Evolutionary conservation across 1,284 basidiomycete species (phyloP), one percentile per base, ranked within the genome.

Genomic region (Leccinum insigne): DNA sequence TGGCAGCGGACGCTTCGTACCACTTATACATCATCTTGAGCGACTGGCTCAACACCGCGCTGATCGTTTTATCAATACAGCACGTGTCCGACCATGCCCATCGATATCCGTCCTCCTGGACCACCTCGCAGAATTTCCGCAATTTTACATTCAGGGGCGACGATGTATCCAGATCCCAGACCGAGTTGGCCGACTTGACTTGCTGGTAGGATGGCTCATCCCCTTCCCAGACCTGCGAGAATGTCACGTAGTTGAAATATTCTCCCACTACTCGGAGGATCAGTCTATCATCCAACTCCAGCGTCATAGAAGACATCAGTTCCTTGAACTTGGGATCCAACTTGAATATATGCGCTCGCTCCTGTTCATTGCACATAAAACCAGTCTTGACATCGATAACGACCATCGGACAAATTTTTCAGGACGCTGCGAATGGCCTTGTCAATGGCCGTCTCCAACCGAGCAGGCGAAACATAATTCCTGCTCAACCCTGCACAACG

Each of bases 361-460:
- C 58, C 18, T 13, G 32, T 16, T 58, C 32, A 26, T 38, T 21
- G 29, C 32, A 58, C 11, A 69, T 5, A 21, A 23, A 56, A 29
- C 68, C 68, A 21, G 32, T 58, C 21, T 52, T 58, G 58, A 66
- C 47, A 9, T 69, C 68, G 4, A 69, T 69, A 0, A 63, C 42
- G 2, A 63, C 62, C 3, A 49, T 21, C 5, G 60, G 62, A 6
- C 21, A 63, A 2, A 4, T 23, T 14, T 9, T 63, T 40, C 32
- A 26, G 21, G 21, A 52, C n/a, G 2, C 21, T 26, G 7, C 14
- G 42, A 23, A 63, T 32, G 42, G 40, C 60, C 4, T 13, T n/a
- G 10, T 63, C 32, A 10, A 63, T 49, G 7, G 7, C n/a, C 2
- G 4, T 29, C 21, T 47, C 40, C 6, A 35, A 40, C 23, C 6